Evolutionary conservation across 2,329 filamentous ascomycete species (phyloP).

Genomic region (Xylariaceae sp.): DNA sequence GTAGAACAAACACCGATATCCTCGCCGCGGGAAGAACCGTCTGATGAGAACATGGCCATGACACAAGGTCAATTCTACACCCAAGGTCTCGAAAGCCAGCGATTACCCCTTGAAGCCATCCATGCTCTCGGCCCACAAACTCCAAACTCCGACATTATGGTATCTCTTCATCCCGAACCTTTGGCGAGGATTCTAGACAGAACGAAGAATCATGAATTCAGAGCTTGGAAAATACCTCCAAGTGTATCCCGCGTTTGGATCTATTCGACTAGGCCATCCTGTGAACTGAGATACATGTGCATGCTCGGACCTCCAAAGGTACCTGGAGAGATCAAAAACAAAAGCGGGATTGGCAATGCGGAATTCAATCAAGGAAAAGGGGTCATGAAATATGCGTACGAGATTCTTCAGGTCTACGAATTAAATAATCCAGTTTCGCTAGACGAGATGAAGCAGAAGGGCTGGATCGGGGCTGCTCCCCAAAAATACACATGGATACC

Average conservation of each 20-base stretch:
- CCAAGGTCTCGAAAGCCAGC: conserved; percentile 38
- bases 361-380: conserved; percentile 51
- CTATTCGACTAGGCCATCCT: conserved; percentile 51
- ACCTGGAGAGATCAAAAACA: conserved; percentile 51
- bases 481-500: conserved; percentile 56
- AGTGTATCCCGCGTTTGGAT: conserved; percentile 65
- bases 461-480: conserved; percentile 56
- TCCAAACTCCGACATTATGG: conserved; percentile 45
- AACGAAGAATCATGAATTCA: conserved; percentile 57
- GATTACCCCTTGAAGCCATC: conserved; percentile 35
- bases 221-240: conserved; percentile 57
- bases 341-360: conserved; percentile 51
- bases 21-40: conserved; percentile 8
- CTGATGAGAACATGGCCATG: conserved; percentile 13
- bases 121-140: conserved; percentile 44
- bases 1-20: conserved; percentile 15
- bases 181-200: conserved; percentile 54
- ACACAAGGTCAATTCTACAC: conserved; percentile 28
- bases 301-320: conserved; percentile 50
- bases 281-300: conserved; percentile 62
- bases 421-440: conserved; percentile 62
- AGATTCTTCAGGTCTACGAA: conserved; percentile 61
- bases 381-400: conserved; percentile 52
- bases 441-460: conserved; percentile 54
- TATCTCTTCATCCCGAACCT: conserved; percentile 60